Evolutionary conservation across 2,329 filamentous ascomycete species (phyloP), one percentile per base, ranked within the genome.

Genomic region (Aspergillus texensis): DNA sequence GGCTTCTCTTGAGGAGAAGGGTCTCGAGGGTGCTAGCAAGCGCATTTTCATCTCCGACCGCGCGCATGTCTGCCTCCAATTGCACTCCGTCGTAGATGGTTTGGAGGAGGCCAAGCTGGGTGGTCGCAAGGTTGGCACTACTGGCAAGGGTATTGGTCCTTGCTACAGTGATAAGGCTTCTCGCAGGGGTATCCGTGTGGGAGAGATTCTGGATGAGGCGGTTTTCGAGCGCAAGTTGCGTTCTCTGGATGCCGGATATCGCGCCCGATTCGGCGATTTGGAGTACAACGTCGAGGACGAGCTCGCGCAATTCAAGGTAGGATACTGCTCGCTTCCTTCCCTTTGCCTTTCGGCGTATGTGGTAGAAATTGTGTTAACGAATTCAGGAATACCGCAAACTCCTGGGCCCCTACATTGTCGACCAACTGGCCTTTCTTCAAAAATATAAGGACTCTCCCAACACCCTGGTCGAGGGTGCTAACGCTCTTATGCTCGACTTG

Each of bases 81-180:
- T 82, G 45, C 80, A 82, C 71, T 77, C 76, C 26, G 77, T 80
- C 56, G 78, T 81, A 12, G 81, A 83, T 63, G 80, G 80, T 39
- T 71, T 83, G 46, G 78, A 80, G 65, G 81, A 83, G 70, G 78
- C 79, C 55, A 75, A 72, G 60, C 72, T 80, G 45, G 80, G 78
- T 62, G 79, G 76, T 39, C 77, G 78, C 66, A 81, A 82, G 72
- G 80, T 83, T 46, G 81, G 81, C 39, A 83, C 81, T 14, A 83
- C 81, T 3, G 79, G 80, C 36, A 83, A 83, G 70, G 81, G 81
- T 50, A 83, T 83, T 64, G 81, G 85, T 52, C 87, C 87, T 71
- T 85, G 85, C 66, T 89, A 89, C 78, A 86, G 84, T 71, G 85
- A 85, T 70, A 89, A 89, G 78, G 86, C 86, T 66, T 82, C 85